Conservation (phyloP, 805 yeast species). For the Nakazawaea populi region DNA sequence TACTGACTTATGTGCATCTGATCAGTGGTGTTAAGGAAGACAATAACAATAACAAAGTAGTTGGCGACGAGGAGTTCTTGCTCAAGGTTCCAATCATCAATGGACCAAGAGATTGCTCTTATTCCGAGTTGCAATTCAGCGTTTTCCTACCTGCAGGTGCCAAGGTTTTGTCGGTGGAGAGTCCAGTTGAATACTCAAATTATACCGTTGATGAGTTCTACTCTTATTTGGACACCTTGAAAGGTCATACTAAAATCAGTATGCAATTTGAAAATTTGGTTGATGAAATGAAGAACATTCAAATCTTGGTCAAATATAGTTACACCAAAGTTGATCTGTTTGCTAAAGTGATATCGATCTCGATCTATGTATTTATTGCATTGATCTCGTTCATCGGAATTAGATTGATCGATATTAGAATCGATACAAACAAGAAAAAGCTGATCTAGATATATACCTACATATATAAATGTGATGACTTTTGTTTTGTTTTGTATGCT, state of each 20-base stretch:
- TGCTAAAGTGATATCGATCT: conserved; percentile 61
- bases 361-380: conserved; percentile 56
- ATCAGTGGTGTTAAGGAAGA: conserved; percentile 15
- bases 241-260: conserved; percentile 74
- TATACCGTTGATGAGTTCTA: conserved; percentile 22
- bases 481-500: background rate
- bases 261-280: conserved; percentile 55
- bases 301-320: conserved; percentile 56
- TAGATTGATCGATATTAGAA: conserved; percentile 8
- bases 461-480: background rate
- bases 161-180: conserved; percentile 43
- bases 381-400: conserved; percentile 26
- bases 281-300: conserved; percentile 57
- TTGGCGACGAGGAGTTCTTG: conserved; percentile 38
- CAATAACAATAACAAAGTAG: no score
- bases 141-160: conserved; percentile 89
- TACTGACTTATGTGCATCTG: conserved; percentile 47
- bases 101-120: conserved; percentile 66
- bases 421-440: conserved; percentile 1
- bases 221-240: conserved; percentile 66
- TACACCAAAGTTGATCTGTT: conserved; percentile 48
- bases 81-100: conserved; percentile 66
- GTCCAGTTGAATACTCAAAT: conserved; percentile 43
- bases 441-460: background rate
- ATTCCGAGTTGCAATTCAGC: conserved; percentile 50